A percentile compares a stretch with the other conserved stretches of the same genome.
Evolutionary conservation across 352 stramenopile species (phyloP).

Genomic region (Phytophthora pinifolia): DNA sequence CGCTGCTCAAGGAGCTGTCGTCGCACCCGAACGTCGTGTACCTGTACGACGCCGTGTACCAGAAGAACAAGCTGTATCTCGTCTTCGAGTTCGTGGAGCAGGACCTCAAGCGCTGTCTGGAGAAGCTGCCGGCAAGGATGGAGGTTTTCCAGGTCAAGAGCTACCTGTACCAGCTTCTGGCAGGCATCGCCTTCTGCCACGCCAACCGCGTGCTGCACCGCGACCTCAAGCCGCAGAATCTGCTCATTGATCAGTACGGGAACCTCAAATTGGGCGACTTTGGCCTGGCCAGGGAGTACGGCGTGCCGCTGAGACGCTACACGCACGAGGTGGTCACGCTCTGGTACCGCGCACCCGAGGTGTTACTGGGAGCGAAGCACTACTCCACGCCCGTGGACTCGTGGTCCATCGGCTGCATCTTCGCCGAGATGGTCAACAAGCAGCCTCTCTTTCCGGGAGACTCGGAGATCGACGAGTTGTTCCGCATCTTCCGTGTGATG

Average conservation of each 20-base stretch:
- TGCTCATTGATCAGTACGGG: conserved; percentile 87
- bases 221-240: conserved; percentile 98
- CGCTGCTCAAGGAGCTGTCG: conserved; percentile 92
- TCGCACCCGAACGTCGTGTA: conserved; percentile 95
- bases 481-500: conserved; percentile 97
- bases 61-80: conserved; percentile 87
- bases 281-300: conserved; percentile 89
- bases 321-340: conserved; percentile 96
- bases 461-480: conserved; percentile 99
- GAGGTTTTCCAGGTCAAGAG: conserved; percentile 84
- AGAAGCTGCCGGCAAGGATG: conserved; percentile 91
- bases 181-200: conserved; percentile 94
- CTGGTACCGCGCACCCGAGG: conserved; percentile 96
- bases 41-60: conserved; percentile 81
- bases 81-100: conserved; percentile 90
- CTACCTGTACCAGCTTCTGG: conserved; percentile 81
- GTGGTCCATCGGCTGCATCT: conserved; percentile 94
- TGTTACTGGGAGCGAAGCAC: conserved; percentile 92
- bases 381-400: conserved; percentile 94
- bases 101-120: conserved; percentile 89
- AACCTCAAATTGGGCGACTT: conserved; percentile 94
- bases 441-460: conserved; percentile 91
- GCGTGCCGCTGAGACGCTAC: conserved; percentile 87
- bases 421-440: conserved; percentile 94
- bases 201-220: conserved; percentile 96